A percentile compares a stretch with the other conserved stretches of the same genome.
phyloP scores from a whole-genome alignment of 2,329 filamentous ascomycete genomes.

The Didymellaceae sp. region DNA sequence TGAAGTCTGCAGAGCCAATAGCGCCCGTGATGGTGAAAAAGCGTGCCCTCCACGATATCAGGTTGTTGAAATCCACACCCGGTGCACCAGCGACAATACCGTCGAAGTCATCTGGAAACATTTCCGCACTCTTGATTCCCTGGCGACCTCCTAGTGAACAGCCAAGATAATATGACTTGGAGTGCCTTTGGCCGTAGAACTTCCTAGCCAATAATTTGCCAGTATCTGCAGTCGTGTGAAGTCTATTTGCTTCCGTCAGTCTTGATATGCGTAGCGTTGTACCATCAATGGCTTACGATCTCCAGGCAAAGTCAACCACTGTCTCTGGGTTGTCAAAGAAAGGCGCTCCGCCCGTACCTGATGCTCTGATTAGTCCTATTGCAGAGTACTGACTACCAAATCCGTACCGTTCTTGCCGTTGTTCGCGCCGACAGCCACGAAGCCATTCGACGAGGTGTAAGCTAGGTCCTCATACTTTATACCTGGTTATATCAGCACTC shows the following conservation, averaged over 20 bases:
- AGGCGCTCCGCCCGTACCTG: conserved; percentile 40
- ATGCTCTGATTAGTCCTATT: neutral
- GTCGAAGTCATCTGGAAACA: conserved; percentile 44
- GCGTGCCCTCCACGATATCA: conserved; percentile 37
- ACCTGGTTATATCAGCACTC: conserved; percentile 37
- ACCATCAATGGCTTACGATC: conserved; percentile 34
- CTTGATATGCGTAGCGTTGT: too few relatives aligned
- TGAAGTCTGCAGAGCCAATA: conserved; percentile 30
- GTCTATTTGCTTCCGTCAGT: conserved; percentile 3
- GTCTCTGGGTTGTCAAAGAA: conserved; percentile 56
- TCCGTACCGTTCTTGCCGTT: conserved; percentile 53
- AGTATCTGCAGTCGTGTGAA: conserved; percentile 50
- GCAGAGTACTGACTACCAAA: too few relatives aligned
- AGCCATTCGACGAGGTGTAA: conserved; percentile 46
- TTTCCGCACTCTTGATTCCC: conserved; percentile 35
- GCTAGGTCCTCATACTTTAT: conserved; percentile 50
- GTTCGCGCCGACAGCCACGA: conserved; percentile 50
- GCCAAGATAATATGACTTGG: conserved; percentile 49
- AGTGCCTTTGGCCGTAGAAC: conserved; percentile 47
- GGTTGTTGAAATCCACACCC: conserved; percentile 39
- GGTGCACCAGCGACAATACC: conserved; percentile 45
- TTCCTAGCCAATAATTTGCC: conserved; percentile 47
- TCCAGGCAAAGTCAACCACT: conserved; percentile 57
- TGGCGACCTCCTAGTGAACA: conserved; percentile 46
- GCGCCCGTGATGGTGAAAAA: conserved; percentile 41